Base-by-base conservation (phyloP, 495 filamentous ascomycete genomes). In the Neurospora sp. region DNA sequence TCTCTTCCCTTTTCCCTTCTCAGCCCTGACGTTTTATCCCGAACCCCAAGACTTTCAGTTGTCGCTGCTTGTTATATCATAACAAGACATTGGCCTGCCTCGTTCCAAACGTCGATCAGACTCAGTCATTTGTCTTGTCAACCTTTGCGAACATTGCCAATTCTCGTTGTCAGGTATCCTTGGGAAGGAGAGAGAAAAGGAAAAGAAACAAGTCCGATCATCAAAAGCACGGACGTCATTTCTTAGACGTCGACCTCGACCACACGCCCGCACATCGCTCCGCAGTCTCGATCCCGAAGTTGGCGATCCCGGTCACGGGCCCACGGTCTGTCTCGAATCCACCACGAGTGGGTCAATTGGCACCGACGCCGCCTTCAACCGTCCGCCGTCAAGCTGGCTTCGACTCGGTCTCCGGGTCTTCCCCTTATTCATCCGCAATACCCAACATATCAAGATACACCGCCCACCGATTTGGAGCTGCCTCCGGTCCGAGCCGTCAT, bases 321-420 rank as follows among this genome's bases (percentile, higher is more conserved):
- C 23, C 23, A 66, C 75, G 27, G 40, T 44, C 39, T 12, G 41
- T 18, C 39, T 38, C 8, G 7, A 10, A 46, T 70, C 69, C 27
- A 48, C 11, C 27, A 16, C 74, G 35, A 69, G 27, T 37, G 39
- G 37, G 54, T 59, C 66, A 46, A 73, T 27, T 73, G 23, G 71
- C 40, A 66, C 41, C n/a, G 48, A 35, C 69, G 8, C 40, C 41
- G 4, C 16, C 39, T n/a, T 59, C 40, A 59, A 42, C 31, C 39
- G 27, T 27, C 27, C 27, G 9, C 74, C 72, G 73, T 72, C 79
- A 81, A 77, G 73, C 79, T 81, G 80, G 80, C 78, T 66, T 59
- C 76, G 27, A 80, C 77, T 69, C 80, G 81, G 73, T 79, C 82
- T 71, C 83, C 83, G 18, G 73, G 73, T 69, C 75, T 84, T 48